Base-by-base conservation (phyloP, 345 rosid genomes). In the Diplotaxis tenuifolia region DNA sequence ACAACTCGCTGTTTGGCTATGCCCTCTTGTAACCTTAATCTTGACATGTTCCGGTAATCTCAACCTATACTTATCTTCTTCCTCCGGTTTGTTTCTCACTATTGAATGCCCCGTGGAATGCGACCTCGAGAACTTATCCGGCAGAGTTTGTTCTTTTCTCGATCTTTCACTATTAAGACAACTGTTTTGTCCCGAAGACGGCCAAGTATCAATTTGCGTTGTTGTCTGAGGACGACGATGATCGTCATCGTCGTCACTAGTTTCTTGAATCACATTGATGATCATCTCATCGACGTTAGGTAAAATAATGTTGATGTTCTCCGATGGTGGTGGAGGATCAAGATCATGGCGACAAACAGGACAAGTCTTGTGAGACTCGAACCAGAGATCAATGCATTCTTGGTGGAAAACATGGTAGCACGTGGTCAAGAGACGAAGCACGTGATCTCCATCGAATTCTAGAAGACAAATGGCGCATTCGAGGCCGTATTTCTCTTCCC, bases 91-190 rank as follows among this genome's bases (percentile, higher is more conserved):
- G 32, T 57, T 53, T 59, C 76, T 76, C 27, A 42, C 56, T 49
- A 89, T 70, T 3, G 92, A 93, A 56, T 93, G 98, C 15, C 98
- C 97, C 0, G 97, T 93, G 0, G 97, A 83, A 68, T 88, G 85
- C 0, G 90, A 86, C 78, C 96, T 81, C 11, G 87, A 76, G 73
- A 85, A 79, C 36, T 79, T 82, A 64, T 79, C 84, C 10, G 73
- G 80, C 20, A 57, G 58, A 23, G 7, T 63, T 19, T 65, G 75
- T 47, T 52, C 83, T 7, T 70, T 64, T 16, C 19, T 49, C 12
- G 63, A 29, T 58, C 63, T 58, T 9, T 58, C 63, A 16, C 3
- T 47, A 40, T 58, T 58, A 28, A 58, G 25, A 9, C 61, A 68
- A 69, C 63, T 71, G 3, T 70, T 66, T 21, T 64, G 74, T 57